A percentile compares a stretch with the other conserved stretches of the same genome.
These are phyloP conservation scores for Fulvia fulva DNA, from an alignment of 2,329 filamentous ascomycete species.

Conservation along the genomic window DNA sequence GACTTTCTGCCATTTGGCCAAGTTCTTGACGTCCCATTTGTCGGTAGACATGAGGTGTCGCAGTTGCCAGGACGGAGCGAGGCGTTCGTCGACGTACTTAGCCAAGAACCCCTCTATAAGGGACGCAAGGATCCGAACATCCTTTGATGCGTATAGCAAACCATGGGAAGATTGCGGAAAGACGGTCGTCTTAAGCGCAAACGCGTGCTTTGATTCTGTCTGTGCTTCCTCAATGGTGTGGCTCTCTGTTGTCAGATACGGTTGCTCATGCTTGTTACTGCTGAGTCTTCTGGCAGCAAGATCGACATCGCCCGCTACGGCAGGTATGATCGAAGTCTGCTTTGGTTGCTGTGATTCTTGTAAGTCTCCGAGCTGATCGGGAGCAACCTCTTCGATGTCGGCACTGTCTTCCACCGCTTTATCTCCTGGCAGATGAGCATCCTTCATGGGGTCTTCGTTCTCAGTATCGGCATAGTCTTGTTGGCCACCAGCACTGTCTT, in stretches of 20 bases:
- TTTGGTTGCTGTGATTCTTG: neutral
- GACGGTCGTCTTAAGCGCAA: constrained; percentile 62
- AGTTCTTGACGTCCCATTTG: constrained; percentile 98
- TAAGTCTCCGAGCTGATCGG: constrained; percentile 11
- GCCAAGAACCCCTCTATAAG: constrained; percentile 79
- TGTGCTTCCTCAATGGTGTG: constrained; percentile 18
- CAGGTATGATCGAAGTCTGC: neutral
- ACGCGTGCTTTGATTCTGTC: constrained; percentile 22
- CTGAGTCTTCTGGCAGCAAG: constrained; percentile 6
- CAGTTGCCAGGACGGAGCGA: constrained; percentile 85
- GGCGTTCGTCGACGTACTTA: constrained; percentile 67
- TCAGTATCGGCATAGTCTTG: neutral
- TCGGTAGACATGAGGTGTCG: constrained; percentile 82
- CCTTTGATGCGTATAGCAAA: constrained; percentile 73
- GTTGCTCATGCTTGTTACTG: neutral
- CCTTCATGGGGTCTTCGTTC: neutral
- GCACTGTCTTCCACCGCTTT: neutral
- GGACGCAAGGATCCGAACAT: constrained; percentile 71
- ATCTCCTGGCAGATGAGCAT: no score
- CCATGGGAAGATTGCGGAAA: constrained; percentile 76
- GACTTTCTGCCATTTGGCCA: constrained; percentile 77
- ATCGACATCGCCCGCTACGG: constrained; percentile 9
- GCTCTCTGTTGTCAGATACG: neutral
- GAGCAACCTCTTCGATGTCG: constrained; percentile 1
- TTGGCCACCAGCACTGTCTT: constrained; percentile 4